Base-by-base conservation (phyloP, 2,329 filamentous ascomycete species). In the Fusarium keratoplasticum region DNA sequence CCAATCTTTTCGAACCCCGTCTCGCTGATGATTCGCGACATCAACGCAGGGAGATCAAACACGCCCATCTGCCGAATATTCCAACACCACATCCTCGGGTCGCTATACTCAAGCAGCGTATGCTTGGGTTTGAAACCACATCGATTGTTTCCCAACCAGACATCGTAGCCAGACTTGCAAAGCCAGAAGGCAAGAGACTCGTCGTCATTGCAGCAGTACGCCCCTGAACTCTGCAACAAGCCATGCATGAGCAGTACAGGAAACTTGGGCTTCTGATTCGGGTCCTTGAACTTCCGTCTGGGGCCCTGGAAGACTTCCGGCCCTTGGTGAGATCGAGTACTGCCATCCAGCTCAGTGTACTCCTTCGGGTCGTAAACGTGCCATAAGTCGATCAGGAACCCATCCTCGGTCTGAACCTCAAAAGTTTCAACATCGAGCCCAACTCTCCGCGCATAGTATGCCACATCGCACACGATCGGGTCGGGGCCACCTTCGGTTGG, bases 31-130 rank as follows among this genome's bases (percentile, higher is more conserved):
- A 98, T 94, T 7, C 94, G 91, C 0, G 93, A 94, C 2, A 93
- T 89, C 36, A 98, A 87, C 0, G 95, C 95, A 0, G 95, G 89
- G 4, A 98, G 87, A 80, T 98, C 96, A 80, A 97, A 90, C 1
- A 95, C 92, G 5, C 95, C 96, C 93, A 98, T 97, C 79, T 98
- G 94, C 0, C 94, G 90, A 64, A 98, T 97, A 75, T 97, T 97
- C 96, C 96, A 98, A 44, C 92, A 91, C 96, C 96, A 98, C 94
- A 98, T 97, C 33, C 95, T 90, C 2, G 96, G 95, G 79, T 98
- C 96, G 4, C 85, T 85, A 74, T 93, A 91, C 3, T 89, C 83
- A 42, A 98, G 88, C 25, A 92, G 83, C 3, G 87, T 89, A 80
- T 98, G 96, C 73, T 91, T 89, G 0, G 96, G 95, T 0, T 89